phyloP scores from a whole-genome alignment of 163 green algal species.

The Scenedesmus sp. region DNA sequence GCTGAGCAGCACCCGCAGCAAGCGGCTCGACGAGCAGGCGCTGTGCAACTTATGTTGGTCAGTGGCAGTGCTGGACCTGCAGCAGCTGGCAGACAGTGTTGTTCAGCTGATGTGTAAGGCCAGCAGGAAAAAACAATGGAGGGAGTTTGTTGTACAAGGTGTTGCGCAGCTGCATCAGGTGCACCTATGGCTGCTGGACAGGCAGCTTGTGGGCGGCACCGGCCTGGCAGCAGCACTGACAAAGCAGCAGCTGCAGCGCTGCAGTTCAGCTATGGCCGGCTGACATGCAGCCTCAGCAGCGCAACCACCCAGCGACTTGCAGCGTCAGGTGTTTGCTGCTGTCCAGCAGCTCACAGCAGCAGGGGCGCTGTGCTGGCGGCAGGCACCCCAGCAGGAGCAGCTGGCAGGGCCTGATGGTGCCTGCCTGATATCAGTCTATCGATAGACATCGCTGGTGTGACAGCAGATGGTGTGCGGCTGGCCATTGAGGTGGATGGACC shows the following conservation, averaged over 20 bases:
- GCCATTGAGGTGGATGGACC: constrained; percentile 30
- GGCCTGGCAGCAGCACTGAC: constrained; percentile 7
- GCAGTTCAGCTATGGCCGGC: not conserved
- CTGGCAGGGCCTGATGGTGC: not conserved
- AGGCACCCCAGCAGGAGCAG: not conserved
- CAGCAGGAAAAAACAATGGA: not conserved
- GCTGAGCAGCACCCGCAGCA: not conserved
- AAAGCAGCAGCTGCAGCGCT: constrained; percentile 20
- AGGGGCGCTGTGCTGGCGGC: not conserved
- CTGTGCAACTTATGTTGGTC: constrained; percentile 45
- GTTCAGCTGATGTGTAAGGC: not conserved
- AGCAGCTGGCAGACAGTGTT: not conserved
- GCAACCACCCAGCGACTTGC: not conserved
- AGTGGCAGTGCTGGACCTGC: not conserved
- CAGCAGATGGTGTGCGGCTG: not conserved
- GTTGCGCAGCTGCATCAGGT: constrained; percentile 7
- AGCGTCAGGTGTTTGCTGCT: not conserved
- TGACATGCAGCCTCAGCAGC: not conserved
- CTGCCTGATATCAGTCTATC: too few species aligned
- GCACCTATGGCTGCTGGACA: constrained; percentile 26
- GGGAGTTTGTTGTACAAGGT: not conserved
- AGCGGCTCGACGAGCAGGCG: not conserved
- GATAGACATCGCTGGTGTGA: constrained; percentile 18
- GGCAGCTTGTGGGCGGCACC: not conserved
- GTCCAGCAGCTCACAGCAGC: not conserved